Conservation (phyloP, 2,329 filamentous ascomycete species). For the Colletotrichum tabaci region DNA sequence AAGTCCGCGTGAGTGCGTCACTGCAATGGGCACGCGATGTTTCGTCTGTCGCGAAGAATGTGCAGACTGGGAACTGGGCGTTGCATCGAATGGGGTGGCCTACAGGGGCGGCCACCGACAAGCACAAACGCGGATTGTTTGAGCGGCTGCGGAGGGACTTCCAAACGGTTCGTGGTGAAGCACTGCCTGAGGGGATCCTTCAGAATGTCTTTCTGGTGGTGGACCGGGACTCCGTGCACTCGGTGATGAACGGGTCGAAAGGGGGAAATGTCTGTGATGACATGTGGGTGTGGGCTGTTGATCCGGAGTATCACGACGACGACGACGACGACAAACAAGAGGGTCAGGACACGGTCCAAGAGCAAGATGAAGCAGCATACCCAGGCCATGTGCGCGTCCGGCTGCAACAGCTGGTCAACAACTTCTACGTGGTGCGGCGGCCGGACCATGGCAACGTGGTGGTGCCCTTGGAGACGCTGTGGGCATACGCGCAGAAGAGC, state of each 20-base stretch:
- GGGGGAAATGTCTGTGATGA: slow-evolving; percentile 10
- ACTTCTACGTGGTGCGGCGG: slow-evolving; percentile 10
- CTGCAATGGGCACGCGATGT: neutral
- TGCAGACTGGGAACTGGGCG: neutral
- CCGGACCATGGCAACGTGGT: neutral
- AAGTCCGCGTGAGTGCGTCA: neutral
- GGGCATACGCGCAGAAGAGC: slow-evolving; percentile 21
- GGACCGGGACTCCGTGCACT: neutral
- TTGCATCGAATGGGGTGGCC: neutral
- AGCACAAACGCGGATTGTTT: neutral
- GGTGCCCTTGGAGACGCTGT: neutral
- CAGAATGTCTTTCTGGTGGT: neutral
- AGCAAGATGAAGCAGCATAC: neutral
- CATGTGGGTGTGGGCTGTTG: slow-evolving; percentile 26
- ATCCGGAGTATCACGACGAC: neutral
- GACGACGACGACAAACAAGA: neutral
- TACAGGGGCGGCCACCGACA: neutral
- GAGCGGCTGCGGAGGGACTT: neutral
- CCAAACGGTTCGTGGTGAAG: neutral
- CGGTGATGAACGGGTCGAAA: neutral
- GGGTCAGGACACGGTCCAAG: neutral
- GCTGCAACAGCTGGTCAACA: slow-evolving; percentile 15
- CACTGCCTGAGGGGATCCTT: neutral
- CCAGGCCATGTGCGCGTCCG: slow-evolving; percentile 17
- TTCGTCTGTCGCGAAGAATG: neutral